These are phyloP conservation scores for Globisporangium paddicum DNA, from an alignment of 352 stramenopile genomes.

Conservation along the genomic window DNA sequence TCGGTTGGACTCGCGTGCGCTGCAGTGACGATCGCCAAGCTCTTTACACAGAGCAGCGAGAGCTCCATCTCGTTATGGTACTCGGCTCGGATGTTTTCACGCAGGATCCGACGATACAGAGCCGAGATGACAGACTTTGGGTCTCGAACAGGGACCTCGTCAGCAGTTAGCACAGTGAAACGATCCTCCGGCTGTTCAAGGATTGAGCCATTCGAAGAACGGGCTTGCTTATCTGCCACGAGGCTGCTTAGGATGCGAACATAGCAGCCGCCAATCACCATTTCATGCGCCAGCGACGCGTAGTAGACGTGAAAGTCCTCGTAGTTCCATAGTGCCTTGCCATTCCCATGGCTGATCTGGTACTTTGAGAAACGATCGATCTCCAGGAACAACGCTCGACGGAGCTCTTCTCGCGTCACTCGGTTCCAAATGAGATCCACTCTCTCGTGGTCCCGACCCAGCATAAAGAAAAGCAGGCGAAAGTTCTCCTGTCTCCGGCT, in stretches of 20 bases:
- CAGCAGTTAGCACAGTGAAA: conserved; percentile 39
- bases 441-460: conserved; percentile 88
- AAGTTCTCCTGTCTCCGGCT: conserved; percentile 86
- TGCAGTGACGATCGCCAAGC: conserved; percentile 54
- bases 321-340: conserved; percentile 93
- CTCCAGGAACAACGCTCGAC: conserved; percentile 71
- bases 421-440: conserved; percentile 95
- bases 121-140: conserved; percentile 45
- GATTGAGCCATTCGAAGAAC: conserved; percentile 30
- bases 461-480: conserved; percentile 92
- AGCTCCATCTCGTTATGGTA: conserved; percentile 58
- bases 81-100: conserved; percentile 71
- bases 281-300: conserved; percentile 79
- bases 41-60: conserved; percentile 57
- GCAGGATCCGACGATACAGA: conserved; percentile 70
- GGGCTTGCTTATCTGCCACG: conserved; percentile 31
- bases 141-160: conserved; percentile 53
- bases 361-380: conserved; percentile 83
- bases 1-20: conserved; percentile 34
- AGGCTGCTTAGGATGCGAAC: conserved; percentile 63
- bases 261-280: conserved; percentile 89
- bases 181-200: conserved; percentile 32
- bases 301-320: conserved; percentile 94
- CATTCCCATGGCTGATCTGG: conserved; percentile 49
- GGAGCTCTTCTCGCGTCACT: conserved; percentile 86